phyloP scores from a whole-genome alignment of 805 yeast species.

The Monosporozyma unispora region DNA sequence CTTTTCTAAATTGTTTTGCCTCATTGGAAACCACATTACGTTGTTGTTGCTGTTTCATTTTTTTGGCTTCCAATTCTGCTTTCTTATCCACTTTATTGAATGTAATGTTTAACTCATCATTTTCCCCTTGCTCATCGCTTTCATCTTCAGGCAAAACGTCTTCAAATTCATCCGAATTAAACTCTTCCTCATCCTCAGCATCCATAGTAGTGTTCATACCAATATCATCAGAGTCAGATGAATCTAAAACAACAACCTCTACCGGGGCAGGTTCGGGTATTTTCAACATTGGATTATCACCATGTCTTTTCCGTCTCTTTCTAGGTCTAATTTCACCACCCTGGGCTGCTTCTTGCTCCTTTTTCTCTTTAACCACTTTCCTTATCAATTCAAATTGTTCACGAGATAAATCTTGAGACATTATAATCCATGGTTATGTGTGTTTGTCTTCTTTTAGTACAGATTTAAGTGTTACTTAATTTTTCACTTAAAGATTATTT shows the following conservation, averaged over 20 bases:
- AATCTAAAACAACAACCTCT: neutral
- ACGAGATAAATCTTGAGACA: constrained; percentile 21
- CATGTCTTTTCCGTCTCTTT: constrained; percentile 10
- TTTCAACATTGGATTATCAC: neutral
- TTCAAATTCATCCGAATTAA: constrained; percentile 23
- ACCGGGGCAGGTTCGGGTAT: neutral
- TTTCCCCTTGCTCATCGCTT: neutral
- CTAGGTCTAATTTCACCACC: constrained; percentile 8
- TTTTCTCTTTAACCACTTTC: constrained; percentile 22
- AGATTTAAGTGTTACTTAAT: neutral
- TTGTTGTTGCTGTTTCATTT: constrained; percentile 15
- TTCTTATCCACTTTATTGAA: constrained; percentile 9
- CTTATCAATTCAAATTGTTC: constrained; percentile 27
- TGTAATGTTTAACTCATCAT: constrained; percentile 26
- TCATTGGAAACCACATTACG: constrained; percentile 39
- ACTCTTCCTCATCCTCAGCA: constrained; percentile 15
- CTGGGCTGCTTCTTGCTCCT: neutral
- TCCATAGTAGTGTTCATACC: neutral
- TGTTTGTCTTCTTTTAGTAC: neutral
- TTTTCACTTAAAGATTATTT: neutral
- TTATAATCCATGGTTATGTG: constrained; percentile 1
- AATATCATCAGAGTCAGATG: neutral
- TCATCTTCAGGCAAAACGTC: constrained; percentile 9
- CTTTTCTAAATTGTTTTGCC: constrained; percentile 44
- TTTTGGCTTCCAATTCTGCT: constrained; percentile 9